Base-by-base conservation (phyloP, 2,329 filamentous ascomycete genomes). In the Aureobasidium lini region DNA sequence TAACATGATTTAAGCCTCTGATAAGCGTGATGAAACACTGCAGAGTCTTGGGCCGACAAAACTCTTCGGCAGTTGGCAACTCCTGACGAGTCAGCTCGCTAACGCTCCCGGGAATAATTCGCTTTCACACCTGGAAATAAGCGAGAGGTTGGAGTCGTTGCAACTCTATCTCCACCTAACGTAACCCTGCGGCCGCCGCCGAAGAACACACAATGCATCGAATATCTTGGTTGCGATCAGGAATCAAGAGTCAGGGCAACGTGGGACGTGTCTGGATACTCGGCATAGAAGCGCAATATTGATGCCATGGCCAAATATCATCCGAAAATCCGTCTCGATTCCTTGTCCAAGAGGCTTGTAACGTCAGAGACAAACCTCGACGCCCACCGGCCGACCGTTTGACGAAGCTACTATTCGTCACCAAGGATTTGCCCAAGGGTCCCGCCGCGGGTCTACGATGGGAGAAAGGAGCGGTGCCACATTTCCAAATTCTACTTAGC, bases 81-180 rank as follows among this genome's bases (percentile, higher is more conserved):
- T 37, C 16, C 47, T n/a, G 31, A 49, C 32, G 47, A 52, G 34
- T 52, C 48, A 40, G 34, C 8, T 2, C 10, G 16, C 16, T 6
- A 6, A 6, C 47, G 9, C 13, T 1, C 1, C 16, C 48, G 48
- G 48, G 9, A 52, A 52, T 52, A 52, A 52, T 13, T 2, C n/a
- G 11, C 15, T 31, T 23, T 10, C 13, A 15, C 23, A 13, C 7
- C 48, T 52, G 48, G 48, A 40, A 52, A 52, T 52, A 52, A 52
- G 9, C 2, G 29, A 18, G 48, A 40, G 48, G 34, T 31, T 39
- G 48, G 48, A 28, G 36, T 52, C 48, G 48, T 39, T 52, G 48
- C 23, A 52, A 52, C 48, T 52, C 48, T 52, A 52, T 52, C 48
- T 52, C 48, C 48, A 52, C 48, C 40, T 52, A 9, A 13, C 23